phyloP scores from a whole-genome alignment of 805 yeast species.

The Barnettozyma wickerhamii region DNA sequence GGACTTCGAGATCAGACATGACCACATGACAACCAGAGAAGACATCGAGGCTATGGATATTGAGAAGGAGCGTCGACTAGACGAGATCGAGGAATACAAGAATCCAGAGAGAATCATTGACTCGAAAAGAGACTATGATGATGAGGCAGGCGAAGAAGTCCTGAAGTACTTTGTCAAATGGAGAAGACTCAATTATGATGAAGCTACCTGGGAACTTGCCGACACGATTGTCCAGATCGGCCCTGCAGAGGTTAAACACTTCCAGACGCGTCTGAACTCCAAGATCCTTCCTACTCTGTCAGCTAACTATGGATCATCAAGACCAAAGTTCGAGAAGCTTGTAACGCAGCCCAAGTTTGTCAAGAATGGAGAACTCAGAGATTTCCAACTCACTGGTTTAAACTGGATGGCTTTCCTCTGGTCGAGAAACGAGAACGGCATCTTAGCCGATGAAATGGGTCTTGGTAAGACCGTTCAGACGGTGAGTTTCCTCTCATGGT shows the following conservation, averaged over 20 bases:
- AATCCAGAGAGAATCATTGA: slow-evolving; percentile 88
- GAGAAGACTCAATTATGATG: slow-evolving; percentile 91
- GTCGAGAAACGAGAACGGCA: slow-evolving; percentile 97
- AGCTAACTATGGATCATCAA: slow-evolving; percentile 63
- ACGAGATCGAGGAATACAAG: slow-evolving; percentile 78
- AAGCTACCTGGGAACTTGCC: slow-evolving; percentile 96
- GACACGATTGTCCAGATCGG: slow-evolving; percentile 78
- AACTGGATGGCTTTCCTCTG: slow-evolving; percentile 99
- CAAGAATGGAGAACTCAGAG: slow-evolving; percentile 88
- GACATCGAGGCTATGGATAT: slow-evolving; percentile 92
- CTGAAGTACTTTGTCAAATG: slow-evolving; percentile 88
- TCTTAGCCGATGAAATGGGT: slow-evolving; percentile 98
- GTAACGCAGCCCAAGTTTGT: slow-evolving; percentile 83
- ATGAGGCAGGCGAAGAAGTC: slow-evolving; percentile 53
- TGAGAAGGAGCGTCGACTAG: slow-evolving; percentile 80
- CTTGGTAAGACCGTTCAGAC: slow-evolving; percentile 97
- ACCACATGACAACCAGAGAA: slow-evolving; percentile 81
- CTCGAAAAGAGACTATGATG: slow-evolving; percentile 62
- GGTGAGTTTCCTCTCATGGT: slow-evolving; percentile 90
- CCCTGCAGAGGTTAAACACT: slow-evolving; percentile 78
- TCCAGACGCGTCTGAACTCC: slow-evolving; percentile 75
- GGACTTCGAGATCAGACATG: slow-evolving; percentile 74
- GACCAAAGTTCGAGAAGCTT: slow-evolving; percentile 90
- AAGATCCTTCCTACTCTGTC: slow-evolving; percentile 81
- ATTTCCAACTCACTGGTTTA: slow-evolving; percentile 95